A percentile compares a stretch with the other conserved stretches of the same genome.
These are phyloP conservation scores for Solanum verrucosum DNA, from an alignment of 257 asterid species.

Conservation along the genomic window DNA sequence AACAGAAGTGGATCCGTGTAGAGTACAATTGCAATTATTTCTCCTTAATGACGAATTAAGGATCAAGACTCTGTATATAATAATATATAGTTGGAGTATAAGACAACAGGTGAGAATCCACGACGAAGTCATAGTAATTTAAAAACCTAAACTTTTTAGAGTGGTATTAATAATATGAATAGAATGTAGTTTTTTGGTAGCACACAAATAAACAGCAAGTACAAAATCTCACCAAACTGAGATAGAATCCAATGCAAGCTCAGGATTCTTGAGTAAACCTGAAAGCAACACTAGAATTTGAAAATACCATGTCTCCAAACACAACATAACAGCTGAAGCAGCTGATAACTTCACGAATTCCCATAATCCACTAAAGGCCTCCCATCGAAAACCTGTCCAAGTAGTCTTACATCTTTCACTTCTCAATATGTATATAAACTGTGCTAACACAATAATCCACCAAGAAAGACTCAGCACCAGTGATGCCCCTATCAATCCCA, in stretches of 20 bases:
- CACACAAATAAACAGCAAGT: neutral
- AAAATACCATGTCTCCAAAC: conserved; percentile 35
- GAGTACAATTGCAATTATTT: neutral
- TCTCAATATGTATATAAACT: conserved; percentile 18
- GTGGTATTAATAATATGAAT: too few species aligned
- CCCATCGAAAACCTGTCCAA: conserved; percentile 19
- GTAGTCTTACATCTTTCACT: conserved; percentile 20
- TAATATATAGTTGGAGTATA: neutral
- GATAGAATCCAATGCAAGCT: conserved; percentile 28
- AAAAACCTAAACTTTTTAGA: too few species aligned
- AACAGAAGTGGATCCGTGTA: neutral
- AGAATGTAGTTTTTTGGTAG: neutral
- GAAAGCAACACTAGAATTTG: conserved; percentile 26
- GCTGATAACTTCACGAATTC: conserved; percentile 22
- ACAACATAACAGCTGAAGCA: conserved; percentile 27
- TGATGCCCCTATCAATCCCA: conserved; percentile 23
- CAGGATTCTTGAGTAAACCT: conserved; percentile 25
- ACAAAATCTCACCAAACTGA: conserved; percentile 14
- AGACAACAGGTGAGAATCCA: neutral
- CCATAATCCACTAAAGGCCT: conserved; percentile 24
- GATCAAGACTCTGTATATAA: neutral
- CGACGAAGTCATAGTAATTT: neutral
- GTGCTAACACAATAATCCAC: conserved; percentile 27
- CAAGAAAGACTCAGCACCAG: conserved; percentile 23
- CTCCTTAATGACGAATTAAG: neutral